Conservation (phyloP, 1,284 basidiomycete genomes). For the Malassezia slooffiae region DNA sequence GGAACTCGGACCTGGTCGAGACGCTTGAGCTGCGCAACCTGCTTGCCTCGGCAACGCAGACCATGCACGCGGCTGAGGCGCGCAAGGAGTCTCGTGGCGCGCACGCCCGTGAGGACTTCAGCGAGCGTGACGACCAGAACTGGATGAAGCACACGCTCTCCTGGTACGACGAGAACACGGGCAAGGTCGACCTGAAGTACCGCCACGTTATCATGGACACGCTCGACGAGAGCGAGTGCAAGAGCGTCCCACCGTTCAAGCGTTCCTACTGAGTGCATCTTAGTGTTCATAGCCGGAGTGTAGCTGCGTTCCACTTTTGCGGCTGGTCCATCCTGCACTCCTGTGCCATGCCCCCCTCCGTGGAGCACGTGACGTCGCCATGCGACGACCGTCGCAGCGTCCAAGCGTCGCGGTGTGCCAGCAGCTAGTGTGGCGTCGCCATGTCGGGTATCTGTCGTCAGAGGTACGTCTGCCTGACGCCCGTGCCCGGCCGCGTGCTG, state of each 20-base stretch:
- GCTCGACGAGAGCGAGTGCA: slow-evolving; percentile 92
- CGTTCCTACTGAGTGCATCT: slow-evolving; percentile 25
- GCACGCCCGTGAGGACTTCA: slow-evolving; percentile 91
- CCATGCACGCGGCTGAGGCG: slow-evolving; percentile 84
- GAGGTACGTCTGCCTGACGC: slow-evolving; percentile 1
- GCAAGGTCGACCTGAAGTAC: slow-evolving; percentile 76
- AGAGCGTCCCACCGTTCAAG: slow-evolving; percentile 46
- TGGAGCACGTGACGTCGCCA: slow-evolving; percentile 4
- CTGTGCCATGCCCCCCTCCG: no score
- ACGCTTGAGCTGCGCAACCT: slow-evolving; percentile 94
- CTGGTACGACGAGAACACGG: slow-evolving; percentile 25
- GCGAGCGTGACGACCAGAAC: slow-evolving; percentile 64
- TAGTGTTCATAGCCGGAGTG: not conserved
- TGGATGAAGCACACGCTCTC: slow-evolving; percentile 41
- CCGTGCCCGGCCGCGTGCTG: not conserved
- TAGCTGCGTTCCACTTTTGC: not conserved
- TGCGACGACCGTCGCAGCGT: no score
- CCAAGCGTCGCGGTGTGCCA: no score
- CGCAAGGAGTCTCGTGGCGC: slow-evolving; percentile 95
- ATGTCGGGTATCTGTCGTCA: slow-evolving; percentile 17
- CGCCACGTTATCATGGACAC: slow-evolving; percentile 73
- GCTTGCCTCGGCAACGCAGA: slow-evolving; percentile 87
- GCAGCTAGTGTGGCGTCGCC: no score
- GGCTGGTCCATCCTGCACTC: no score
- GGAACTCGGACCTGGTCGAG: slow-evolving; percentile 78